A percentile compares a stretch with the other conserved stretches of the same genome.
Evolutionary conservation across 179 eudicot genomes (phyloP).

Genomic region (Spergularia azorica): DNA sequence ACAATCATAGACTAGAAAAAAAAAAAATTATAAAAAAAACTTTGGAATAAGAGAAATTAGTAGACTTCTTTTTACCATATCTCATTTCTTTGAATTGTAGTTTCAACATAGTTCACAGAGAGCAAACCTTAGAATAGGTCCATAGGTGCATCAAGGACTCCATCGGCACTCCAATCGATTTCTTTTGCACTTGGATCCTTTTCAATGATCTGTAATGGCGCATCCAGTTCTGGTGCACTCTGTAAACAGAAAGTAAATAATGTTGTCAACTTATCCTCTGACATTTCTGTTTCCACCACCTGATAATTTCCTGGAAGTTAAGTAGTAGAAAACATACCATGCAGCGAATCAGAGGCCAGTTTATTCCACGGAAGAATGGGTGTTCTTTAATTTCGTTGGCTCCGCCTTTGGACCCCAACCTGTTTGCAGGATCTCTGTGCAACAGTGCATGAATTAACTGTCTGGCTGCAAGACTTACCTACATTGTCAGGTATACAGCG

Average conservation of each 20-base stretch:
- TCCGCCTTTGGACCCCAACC: constrained; percentile 81
- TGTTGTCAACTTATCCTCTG: background rate
- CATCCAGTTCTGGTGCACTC: constrained; percentile 83
- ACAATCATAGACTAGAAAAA: no score
- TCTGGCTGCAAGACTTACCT: constrained; percentile 87
- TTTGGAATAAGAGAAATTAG: no score
- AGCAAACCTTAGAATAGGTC: constrained; percentile 62
- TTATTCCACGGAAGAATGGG: constrained; percentile 79
- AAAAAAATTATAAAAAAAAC: no score
- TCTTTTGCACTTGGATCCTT: constrained; percentile 65
- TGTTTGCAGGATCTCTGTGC: constrained; percentile 77
- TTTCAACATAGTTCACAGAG: background rate
- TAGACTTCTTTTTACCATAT: no score
- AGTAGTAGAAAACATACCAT: constrained; percentile 52
- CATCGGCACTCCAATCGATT: constrained; percentile 71
- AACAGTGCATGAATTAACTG: constrained; percentile 80
- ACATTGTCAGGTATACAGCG: constrained; percentile 24
- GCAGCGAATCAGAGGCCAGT: constrained; percentile 96
- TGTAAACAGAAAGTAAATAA: constrained; percentile 37
- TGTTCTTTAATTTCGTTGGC: constrained; percentile 83
- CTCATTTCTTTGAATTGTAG: no score
- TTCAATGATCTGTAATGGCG: constrained; percentile 59
- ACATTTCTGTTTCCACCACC: background rate
- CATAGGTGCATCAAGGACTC: constrained; percentile 62
- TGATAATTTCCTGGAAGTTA: background rate